Evolutionary conservation across 441 rosid genomes (phyloP).

Genomic region (Viola pubescens): DNA sequence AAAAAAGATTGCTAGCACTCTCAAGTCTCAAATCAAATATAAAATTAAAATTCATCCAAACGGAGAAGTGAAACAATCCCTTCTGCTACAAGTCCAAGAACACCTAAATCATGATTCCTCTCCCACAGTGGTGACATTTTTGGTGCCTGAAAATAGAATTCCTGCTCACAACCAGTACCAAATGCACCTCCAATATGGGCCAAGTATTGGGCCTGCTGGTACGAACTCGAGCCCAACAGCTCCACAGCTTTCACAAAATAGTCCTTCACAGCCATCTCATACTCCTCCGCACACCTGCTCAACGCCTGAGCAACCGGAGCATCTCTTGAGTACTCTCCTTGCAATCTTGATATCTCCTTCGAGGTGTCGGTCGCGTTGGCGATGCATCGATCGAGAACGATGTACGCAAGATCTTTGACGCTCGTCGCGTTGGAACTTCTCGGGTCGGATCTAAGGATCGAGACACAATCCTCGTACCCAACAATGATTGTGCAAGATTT

Average conservation of each 20-base stretch:
- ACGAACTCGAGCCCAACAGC: not conserved
- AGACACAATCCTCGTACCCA: conserved; percentile 3
- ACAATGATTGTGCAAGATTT: conserved; percentile 1
- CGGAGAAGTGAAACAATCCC: conserved; percentile 10
- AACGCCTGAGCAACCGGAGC: not conserved
- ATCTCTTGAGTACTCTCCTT: not conserved
- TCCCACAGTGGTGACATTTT: not conserved
- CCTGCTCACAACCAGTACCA: conserved; percentile 2
- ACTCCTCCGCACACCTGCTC: not conserved
- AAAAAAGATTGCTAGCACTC: not conserved
- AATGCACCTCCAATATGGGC: conserved; percentile 7
- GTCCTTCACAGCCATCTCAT: not conserved
- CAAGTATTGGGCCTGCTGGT: not conserved
- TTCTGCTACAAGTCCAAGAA: conserved; percentile 9
- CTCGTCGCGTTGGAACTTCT: not conserved
- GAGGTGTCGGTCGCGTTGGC: conserved; percentile 3
- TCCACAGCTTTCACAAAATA: conserved; percentile 1
- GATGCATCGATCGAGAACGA: conserved; percentile 8
- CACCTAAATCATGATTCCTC: conserved; percentile 4
- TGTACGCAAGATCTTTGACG: conserved; percentile 1
- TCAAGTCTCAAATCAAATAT: not conserved
- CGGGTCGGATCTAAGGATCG: conserved; percentile 7
- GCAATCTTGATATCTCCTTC: not conserved
- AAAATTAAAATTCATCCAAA: not conserved
- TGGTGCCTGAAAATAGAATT: conserved; percentile 7